These are phyloP conservation scores for Pleomassaria siparia DNA, from an alignment of 2,329 filamentous ascomycete species.

Conservation along the genomic window DNA sequence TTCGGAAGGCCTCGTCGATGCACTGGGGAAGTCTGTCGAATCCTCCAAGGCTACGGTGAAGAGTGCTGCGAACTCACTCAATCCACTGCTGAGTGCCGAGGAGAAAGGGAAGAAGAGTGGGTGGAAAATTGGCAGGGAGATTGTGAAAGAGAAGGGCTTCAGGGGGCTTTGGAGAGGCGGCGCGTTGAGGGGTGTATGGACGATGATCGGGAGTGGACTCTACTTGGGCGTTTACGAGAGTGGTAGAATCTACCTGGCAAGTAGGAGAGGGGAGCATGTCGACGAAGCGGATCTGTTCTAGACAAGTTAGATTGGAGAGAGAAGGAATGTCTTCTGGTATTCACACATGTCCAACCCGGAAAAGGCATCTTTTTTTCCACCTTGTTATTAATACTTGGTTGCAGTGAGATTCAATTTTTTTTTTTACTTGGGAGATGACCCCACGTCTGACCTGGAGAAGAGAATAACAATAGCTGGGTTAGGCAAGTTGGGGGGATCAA, in stretches of 20 bases:
- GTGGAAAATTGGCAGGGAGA: constrained; percentile 63
- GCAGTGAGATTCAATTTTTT: too few species aligned
- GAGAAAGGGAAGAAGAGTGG: constrained; percentile 42
- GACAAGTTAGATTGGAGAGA: neutral
- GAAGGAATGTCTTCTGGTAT: too few species aligned
- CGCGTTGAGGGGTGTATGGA: constrained; percentile 74
- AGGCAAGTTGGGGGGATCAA: too few species aligned
- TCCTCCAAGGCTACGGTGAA: constrained; percentile 31
- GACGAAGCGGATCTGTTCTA: constrained; percentile 30
- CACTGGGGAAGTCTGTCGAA: constrained; percentile 43
- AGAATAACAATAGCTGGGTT: too few species aligned
- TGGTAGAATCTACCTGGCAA: constrained; percentile 60
- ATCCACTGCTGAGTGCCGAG: constrained; percentile 25
- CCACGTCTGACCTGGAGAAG: too few species aligned
- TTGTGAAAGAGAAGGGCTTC: constrained; percentile 68
- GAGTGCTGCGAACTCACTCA: constrained; percentile 32
- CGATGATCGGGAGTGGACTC: constrained; percentile 76
- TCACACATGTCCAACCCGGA: too few species aligned
- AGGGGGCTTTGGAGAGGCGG: constrained; percentile 78
- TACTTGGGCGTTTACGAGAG: constrained; percentile 88
- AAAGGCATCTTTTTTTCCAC: too few species aligned
- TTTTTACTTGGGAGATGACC: too few species aligned
- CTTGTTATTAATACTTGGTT: too few species aligned
- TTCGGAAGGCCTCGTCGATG: constrained; percentile 37
- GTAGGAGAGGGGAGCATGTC: constrained; percentile 45